Evolutionary conservation across 2,329 filamentous ascomycete species (phyloP), one percentile per base, ranked within the genome.

Genomic region (Aspergillus fructus): DNA sequence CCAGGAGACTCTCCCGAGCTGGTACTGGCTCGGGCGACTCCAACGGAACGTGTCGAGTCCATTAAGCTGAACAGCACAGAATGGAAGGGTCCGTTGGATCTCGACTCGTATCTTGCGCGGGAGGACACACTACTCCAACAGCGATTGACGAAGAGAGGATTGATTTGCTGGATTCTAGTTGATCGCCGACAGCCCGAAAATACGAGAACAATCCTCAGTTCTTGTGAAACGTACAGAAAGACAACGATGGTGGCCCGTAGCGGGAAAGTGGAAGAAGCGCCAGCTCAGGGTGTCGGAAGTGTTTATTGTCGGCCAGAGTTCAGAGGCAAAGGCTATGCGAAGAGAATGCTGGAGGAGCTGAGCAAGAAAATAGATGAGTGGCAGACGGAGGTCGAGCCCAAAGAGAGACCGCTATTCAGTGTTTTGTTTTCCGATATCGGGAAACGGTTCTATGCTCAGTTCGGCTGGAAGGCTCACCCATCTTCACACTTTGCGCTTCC

Each of bases 381-480:
- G 75, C 81, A 85, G 63, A 74, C 76, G 57, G 78, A 78, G 30
- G 68, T 74, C 39, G 71, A 75, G 51, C 60, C 63, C 46, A 68
- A 70, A 19, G 69, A 71, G 63, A 72, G 69, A 69, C 80, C 71
- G 61, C 74, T 85, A 13, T 94, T 93, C 73, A 93, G 90, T 0
- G 83, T 96, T 7, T 80, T 97, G 8, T 96, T 87, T 74, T 96
- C 91, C 8, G 91, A 96, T 67, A 92, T 96, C 62, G 91, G 93
- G 19, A 89, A 91, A 78, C 78, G 79, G 40, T 97, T 92, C 74
- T 97, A 97, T 75, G 84, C 88, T 3, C 81, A 79, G 33, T 81
- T 85, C 62, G 91, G 91, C 46, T 97, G 93, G 93, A 81, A 85
- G 49, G 81, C 86, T 0, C 93, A 89, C 66, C 80, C 83, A 19